Percentiles rank a stretch among this genome's conserved stretches.
These are phyloP conservation scores for Xerocomellus amylosporus DNA, from an alignment of 768 basidiomycete species.

Conservation along the genomic window DNA sequence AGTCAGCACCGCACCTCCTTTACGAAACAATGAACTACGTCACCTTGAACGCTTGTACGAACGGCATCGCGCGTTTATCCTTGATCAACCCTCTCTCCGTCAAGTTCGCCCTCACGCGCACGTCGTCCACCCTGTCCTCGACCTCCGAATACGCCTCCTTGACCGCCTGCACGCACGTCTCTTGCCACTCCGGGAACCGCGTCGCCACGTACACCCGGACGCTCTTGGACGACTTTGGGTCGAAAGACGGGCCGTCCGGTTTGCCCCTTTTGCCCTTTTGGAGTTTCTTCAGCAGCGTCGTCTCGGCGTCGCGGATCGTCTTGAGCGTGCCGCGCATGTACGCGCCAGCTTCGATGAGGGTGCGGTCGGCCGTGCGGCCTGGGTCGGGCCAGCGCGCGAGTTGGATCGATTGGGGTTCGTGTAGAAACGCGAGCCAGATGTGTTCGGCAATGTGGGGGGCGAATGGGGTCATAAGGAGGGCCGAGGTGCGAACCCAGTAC, in stretches of 20 bases:
- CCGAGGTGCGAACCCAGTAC: slow-evolving; percentile 80
- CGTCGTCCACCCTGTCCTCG: slow-evolving; percentile 75
- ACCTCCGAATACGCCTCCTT: slow-evolving; percentile 61
- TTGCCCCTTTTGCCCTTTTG: slow-evolving; percentile 70
- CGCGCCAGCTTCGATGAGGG: slow-evolving; percentile 64
- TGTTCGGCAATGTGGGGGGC: slow-evolving; percentile 95
- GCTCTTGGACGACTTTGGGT: slow-evolving; percentile 81
- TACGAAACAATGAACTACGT: slow-evolving; percentile 10
- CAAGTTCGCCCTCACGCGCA: slow-evolving; percentile 65
- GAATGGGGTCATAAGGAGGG: slow-evolving; percentile 79
- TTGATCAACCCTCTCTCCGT: slow-evolving; percentile 78
- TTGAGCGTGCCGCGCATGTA: slow-evolving; percentile 95
- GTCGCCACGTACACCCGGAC: slow-evolving; percentile 90
- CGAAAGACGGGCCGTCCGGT: slow-evolving; percentile 52
- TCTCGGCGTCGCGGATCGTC: slow-evolving; percentile 86
- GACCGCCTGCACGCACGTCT: slow-evolving; percentile 71
- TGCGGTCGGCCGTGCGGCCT: slow-evolving; percentile 53
- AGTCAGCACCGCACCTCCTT: background rate
- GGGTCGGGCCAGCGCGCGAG: slow-evolving; percentile 80
- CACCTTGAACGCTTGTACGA: slow-evolving; percentile 92
- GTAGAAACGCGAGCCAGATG: slow-evolving; percentile 76
- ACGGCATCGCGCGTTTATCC: slow-evolving; percentile 96
- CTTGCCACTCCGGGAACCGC: slow-evolving; percentile 93
- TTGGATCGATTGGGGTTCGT: slow-evolving; percentile 76
- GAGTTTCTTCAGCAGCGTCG: slow-evolving; percentile 72